Percentiles rank a stretch among this genome's conserved stretches.
phyloP scores from a whole-genome alignment of 108 stramenopile genomes.

The Heterococcus sp. region DNA sequence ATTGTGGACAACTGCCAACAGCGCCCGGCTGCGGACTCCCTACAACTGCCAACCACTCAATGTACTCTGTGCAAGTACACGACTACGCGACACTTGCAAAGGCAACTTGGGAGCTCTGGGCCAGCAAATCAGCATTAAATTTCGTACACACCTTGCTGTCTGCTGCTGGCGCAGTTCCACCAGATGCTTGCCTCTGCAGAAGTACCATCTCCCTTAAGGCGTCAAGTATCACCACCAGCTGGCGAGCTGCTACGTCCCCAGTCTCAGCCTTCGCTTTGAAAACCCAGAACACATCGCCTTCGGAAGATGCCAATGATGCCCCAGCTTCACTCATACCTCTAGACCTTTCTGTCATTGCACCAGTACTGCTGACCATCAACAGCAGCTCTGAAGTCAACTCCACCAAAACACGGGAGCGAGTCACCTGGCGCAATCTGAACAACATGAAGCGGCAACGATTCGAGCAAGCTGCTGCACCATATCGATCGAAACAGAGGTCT shows the following conservation, averaged over 20 bases:
- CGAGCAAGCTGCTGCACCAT: neutral
- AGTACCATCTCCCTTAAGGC: too few relatives aligned
- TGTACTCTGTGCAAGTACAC: neutral
- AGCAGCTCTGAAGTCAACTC: neutral
- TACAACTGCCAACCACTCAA: neutral
- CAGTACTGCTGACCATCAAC: neutral
- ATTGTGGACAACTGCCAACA: too few relatives aligned
- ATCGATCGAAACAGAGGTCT: neutral
- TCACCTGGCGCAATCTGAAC: neutral
- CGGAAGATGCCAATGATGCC: too few relatives aligned
- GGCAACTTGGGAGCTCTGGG: too few relatives aligned
- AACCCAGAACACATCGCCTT: too few relatives aligned
- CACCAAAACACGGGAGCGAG: neutral
- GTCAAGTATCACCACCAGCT: neutral
- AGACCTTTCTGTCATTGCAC: neutral
- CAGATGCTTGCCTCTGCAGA: too few relatives aligned
- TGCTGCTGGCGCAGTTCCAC: too few relatives aligned
- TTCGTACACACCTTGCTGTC: too few relatives aligned
- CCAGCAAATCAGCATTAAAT: too few relatives aligned
- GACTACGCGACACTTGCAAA: too few relatives aligned
- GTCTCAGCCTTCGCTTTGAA: neutral
- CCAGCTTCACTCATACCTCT: neutral
- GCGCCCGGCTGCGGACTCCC: constrained; percentile 13
- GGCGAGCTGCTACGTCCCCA: neutral
- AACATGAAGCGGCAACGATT: neutral